phyloP scores from a whole-genome alignment of 2,329 filamentous ascomycete species.

The Rhynchosporium secalis region DNA sequence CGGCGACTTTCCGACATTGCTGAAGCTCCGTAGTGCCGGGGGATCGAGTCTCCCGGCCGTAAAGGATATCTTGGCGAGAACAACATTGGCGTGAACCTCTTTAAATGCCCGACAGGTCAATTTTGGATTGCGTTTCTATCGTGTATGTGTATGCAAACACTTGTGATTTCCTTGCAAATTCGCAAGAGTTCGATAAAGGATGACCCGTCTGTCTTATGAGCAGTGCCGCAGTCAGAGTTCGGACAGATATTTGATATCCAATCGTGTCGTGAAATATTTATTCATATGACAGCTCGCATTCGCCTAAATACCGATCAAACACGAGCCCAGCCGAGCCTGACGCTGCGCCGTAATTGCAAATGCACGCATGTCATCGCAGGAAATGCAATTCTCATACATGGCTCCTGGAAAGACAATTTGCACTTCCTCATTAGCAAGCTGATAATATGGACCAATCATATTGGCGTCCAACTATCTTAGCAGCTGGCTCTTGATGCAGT shows the following conservation, averaged over 20 bases:
- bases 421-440: no score
- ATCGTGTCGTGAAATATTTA: not conserved
- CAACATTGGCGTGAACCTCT: constrained; percentile 3
- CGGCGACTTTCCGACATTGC: constrained; percentile 5
- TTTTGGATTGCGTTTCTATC: not conserved
- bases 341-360: not conserved
- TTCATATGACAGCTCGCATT: constrained; percentile 1
- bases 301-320: not conserved
- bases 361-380: no score
- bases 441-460: no score
- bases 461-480: no score
- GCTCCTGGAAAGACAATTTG: no score
- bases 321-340: constrained; percentile 2
- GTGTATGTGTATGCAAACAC: not conserved
- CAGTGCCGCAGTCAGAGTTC: not conserved
- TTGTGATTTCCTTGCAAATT: not conserved
- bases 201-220: constrained; percentile 6
- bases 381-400: no score
- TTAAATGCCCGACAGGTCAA: not conserved
- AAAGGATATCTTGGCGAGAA: constrained; percentile 4
- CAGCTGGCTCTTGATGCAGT: no score
- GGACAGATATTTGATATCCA: not conserved
- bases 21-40: not conserved
- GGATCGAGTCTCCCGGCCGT: not conserved
- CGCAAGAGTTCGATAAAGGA: not conserved